Evolutionary conservation across 345 rosid species (phyloP).

Genomic region (Eucalyptus polyanthemos): DNA sequence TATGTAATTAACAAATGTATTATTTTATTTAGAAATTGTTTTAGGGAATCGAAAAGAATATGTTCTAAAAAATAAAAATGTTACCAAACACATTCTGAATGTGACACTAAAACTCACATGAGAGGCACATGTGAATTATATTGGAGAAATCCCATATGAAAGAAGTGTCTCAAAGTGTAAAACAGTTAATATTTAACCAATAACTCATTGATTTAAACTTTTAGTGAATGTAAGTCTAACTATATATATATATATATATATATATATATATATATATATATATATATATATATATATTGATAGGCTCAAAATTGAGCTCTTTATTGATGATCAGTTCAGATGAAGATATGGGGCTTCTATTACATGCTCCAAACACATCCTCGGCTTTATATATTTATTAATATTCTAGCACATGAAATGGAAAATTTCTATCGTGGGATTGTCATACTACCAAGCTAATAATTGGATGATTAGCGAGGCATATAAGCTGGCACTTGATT

Average conservation of each 20-base stretch:
- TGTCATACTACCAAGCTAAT: neutral
- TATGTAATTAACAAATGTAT: fast-evolving
- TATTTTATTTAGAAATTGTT: no score
- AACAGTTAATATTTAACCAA: fast-evolving
- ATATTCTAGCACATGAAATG: neutral
- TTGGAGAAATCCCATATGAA: no score
- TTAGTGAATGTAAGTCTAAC: fast-evolving
- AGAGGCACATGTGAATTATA: no score
- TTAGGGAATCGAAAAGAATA: no score
- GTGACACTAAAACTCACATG: no score
- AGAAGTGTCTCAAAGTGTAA: no score
- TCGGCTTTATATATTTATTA: neutral
- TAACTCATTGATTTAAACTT: no score
- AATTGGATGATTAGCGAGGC: neutral
- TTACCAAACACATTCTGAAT: fast-evolving
- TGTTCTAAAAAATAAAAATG: no score
- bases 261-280: no score
- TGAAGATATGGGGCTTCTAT: no score
- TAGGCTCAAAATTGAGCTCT: fast-evolving
- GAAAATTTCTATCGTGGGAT: neutral
- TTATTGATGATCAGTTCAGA: fast-evolving
- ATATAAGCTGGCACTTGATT: neutral
- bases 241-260: no score
- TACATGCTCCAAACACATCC: neutral
- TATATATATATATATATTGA: no score